Evolutionary conservation across 75 land plant genomes (phyloP), one percentile per base, ranked within the genome.

Genomic region (Cryptomeria japonica): DNA sequence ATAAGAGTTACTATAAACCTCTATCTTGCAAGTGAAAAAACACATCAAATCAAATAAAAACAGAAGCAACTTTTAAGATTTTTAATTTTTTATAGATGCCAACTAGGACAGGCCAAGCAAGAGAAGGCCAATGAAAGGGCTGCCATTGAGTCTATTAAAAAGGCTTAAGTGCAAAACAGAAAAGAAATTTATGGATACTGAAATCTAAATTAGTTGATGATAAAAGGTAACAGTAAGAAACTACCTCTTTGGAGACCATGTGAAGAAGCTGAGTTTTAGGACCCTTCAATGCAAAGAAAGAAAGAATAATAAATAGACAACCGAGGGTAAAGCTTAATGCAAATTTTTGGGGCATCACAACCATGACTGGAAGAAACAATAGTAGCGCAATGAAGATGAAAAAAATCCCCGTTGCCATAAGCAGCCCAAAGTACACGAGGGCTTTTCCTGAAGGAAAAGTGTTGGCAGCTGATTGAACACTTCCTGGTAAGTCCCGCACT

Each of bases 351-450:
- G 99, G 99, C 94, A 98, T 89, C 90, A 96, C 83, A 28, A 95
- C 99, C 92, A 98, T 98, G 86, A 96, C 95, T 1, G 98, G 98
- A 83, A 98, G 97, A 82, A 98, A 98, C 95, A 98, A 90, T 38
- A 93, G 90, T 90, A 98, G 95, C 34, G 98, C 95, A 82, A 98
- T 94, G 88, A 98, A 95, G 42, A 96, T 82, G 87, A 98, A 95
- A 92, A 98, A 98, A 9, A 94, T 90, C n/a, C 99, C 99, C 72
- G 90, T 90, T 55, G 96, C 98, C 88, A 96, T 88, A 82, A 96
- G 84, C 39, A 98, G 77, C 12, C 94, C 94, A 95, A 98, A 98
- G 86, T 95, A 95, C 92, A 93, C 90, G 19, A 98, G 90, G 16
- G 98, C 88, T 91, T 94, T 94, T 88, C 96, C 96, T 83, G 99